A percentile compares a stretch with the other conserved stretches of the same genome.
These are phyloP conservation scores for Pseudogymnoascus sp. DNA, from an alignment of 2,329 filamentous ascomycete species.

Conservation along the genomic window DNA sequence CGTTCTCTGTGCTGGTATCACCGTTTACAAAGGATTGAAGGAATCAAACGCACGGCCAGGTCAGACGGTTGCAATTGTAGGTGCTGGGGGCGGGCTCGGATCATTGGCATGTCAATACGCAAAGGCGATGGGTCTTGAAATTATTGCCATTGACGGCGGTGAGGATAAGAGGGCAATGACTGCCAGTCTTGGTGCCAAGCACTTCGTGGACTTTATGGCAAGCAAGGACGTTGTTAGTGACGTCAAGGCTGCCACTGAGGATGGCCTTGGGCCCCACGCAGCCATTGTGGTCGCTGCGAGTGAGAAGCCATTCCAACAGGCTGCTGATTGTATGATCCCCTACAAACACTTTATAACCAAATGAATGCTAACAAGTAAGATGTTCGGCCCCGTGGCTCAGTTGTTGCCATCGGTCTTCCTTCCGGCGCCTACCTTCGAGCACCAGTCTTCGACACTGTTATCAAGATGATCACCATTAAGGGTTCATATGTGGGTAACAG, in stretches of 20 bases:
- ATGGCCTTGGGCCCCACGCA: slow-evolving; percentile 82
- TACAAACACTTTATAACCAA: slow-evolving; percentile 8
- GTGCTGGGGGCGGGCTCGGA: slow-evolving; percentile 78
- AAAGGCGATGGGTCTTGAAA: slow-evolving; percentile 77
- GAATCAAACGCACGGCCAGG: slow-evolving; percentile 69
- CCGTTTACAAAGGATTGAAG: slow-evolving; percentile 87
- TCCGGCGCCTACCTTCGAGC: slow-evolving; percentile 72
- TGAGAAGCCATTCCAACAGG: slow-evolving; percentile 95
- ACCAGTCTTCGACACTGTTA: slow-evolving; percentile 82
- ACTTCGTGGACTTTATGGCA: slow-evolving; percentile 74
- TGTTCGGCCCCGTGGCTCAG: slow-evolving; percentile 71
- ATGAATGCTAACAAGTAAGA: slow-evolving; percentile 44
- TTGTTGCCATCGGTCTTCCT: slow-evolving; percentile 86
- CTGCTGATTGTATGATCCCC: slow-evolving; percentile 44
- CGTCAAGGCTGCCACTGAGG: slow-evolving; percentile 72
- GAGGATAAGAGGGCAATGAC: slow-evolving; percentile 72
- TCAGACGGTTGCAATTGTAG: slow-evolving; percentile 75
- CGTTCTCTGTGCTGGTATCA: slow-evolving; percentile 81
- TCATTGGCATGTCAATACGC: slow-evolving; percentile 80
- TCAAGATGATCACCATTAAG: slow-evolving; percentile 87
- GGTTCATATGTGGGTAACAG: slow-evolving; percentile 92
- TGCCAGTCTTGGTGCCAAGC: slow-evolving; percentile 60
- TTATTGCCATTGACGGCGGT: slow-evolving; percentile 77
- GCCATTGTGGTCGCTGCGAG: slow-evolving; percentile 79
- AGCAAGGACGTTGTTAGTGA: slow-evolving; percentile 74